Percentiles rank a stretch among this genome's conserved stretches.
Conservation (phyloP, 306 rosid genomes). For the Ammopiptanthus mongolicus region DNA sequence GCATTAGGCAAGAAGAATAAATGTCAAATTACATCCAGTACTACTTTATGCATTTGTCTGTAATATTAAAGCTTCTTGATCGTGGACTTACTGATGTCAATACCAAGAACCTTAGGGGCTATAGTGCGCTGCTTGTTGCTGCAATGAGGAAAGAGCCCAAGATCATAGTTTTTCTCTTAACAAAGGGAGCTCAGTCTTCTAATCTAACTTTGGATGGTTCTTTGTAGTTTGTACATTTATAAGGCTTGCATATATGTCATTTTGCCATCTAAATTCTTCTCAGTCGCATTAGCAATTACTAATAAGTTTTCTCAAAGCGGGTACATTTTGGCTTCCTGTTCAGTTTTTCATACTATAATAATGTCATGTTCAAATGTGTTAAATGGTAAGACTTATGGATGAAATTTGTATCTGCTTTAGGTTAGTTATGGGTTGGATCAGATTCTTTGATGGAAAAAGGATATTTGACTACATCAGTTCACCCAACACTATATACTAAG, state of each 20-base stretch:
- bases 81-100: constrained; percentile 55
- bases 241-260: not conserved
- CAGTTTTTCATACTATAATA: constrained; percentile 3
- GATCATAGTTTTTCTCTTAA: no score
- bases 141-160: constrained; percentile 57
- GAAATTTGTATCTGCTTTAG: constrained; percentile 38
- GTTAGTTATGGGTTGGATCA: constrained; percentile 89
- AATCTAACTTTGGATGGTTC: no score
- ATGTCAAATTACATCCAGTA: no score
- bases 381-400: not conserved
- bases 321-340: not conserved
- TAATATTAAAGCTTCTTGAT: constrained; percentile 42
- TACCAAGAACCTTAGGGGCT: constrained; percentile 45
- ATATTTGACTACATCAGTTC: no score
- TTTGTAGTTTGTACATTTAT: not conserved
- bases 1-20: no score
- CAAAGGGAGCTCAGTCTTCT: no score
- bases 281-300: not conserved
- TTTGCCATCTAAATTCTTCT: constrained; percentile 7
- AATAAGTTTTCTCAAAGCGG: constrained; percentile 15
- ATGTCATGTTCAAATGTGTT: not conserved
- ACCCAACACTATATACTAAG: constrained; percentile 78
- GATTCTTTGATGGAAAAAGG: constrained; percentile 61
- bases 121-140: constrained; percentile 55
- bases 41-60: no score